Conservation (phyloP, 2,329 filamentous ascomycete genomes). For the Fusarium sublunatum region DNA sequence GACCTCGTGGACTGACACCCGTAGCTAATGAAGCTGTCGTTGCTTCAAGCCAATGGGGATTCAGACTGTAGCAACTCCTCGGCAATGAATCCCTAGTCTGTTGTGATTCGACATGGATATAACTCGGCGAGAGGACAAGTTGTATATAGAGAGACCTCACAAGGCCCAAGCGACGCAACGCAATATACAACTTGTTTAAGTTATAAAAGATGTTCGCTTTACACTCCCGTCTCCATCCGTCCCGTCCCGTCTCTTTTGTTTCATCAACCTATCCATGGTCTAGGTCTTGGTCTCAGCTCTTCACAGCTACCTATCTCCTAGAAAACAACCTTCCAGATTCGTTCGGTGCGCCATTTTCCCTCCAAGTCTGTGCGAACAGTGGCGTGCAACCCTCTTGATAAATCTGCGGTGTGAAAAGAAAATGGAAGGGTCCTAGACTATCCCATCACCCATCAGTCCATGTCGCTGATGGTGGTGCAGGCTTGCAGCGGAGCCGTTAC, state of each 20-base stretch:
- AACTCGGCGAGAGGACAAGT: neutral
- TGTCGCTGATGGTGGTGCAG: constrained; percentile 5
- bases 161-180: no score
- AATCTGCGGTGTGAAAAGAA: constrained; percentile 7
- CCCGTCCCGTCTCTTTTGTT: constrained; percentile 26
- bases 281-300: neutral
- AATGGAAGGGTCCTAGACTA: constrained; percentile 11
- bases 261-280: constrained; percentile 23
- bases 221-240: constrained; percentile 16
- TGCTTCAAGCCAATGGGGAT: neutral
- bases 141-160: constrained; percentile 7
- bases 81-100: constrained; percentile 1
- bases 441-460: neutral
- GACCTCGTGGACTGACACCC: constrained; percentile 14
- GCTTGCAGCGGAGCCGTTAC: constrained; percentile 22
- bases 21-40: neutral
- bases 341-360: constrained; percentile 37
- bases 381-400: constrained; percentile 35
- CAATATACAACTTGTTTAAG: no score
- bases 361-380: constrained; percentile 25
- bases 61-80: neutral
- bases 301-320: neutral
- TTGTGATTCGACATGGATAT: neutral
- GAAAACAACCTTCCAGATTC: constrained; percentile 22
- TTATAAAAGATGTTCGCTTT: no score